phyloP scores from a whole-genome alignment of 169 alveolate genomes.

The Theileria equi region DNA sequence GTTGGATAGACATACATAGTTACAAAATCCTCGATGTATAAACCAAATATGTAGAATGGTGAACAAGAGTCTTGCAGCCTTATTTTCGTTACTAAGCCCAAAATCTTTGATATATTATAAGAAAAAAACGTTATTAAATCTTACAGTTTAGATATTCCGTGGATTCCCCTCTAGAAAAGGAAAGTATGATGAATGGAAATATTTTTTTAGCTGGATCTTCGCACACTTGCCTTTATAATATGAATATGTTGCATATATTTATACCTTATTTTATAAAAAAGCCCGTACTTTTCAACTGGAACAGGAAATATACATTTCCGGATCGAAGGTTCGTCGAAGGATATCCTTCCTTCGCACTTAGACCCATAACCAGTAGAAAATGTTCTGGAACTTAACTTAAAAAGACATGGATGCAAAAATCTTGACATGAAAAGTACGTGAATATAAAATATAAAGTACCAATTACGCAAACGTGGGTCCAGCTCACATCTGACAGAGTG shows the following conservation, averaged over 20 bases:
- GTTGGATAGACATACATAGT: slow-evolving; percentile 5
- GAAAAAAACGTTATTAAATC: not conserved
- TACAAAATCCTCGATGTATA: slow-evolving; percentile 51
- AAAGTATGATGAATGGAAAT: slow-evolving; percentile 42
- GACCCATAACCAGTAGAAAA: not conserved
- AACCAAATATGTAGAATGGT: slow-evolving; percentile 58
- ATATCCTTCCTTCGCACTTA: not conserved
- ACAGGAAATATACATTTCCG: slow-evolving; percentile 31
- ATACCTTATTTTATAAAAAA: slow-evolving; percentile 15
- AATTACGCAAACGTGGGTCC: not conserved
- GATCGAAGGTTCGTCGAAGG: not conserved
- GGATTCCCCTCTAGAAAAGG: slow-evolving; percentile 39
- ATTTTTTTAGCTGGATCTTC: slow-evolving; percentile 47
- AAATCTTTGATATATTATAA: slow-evolving; percentile 11
- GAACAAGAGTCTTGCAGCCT: slow-evolving; percentile 33
- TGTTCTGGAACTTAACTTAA: slow-evolving; percentile 24
- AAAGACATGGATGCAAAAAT: slow-evolving; percentile 9
- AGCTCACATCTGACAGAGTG: slow-evolving; percentile 64
- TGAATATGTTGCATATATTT: not conserved
- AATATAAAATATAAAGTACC: slow-evolving; percentile 5
- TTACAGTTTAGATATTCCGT: slow-evolving; percentile 40
- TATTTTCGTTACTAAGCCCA: slow-evolving; percentile 24
- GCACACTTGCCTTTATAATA: slow-evolving; percentile 13
- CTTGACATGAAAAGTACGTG: slow-evolving; percentile 10
- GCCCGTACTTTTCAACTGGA: slow-evolving; percentile 15